A percentile compares a stretch with the other conserved stretches of the same genome.
phyloP scores from a whole-genome alignment of 2,329 filamentous ascomycete genomes.

The Cercospora berteroae region DNA sequence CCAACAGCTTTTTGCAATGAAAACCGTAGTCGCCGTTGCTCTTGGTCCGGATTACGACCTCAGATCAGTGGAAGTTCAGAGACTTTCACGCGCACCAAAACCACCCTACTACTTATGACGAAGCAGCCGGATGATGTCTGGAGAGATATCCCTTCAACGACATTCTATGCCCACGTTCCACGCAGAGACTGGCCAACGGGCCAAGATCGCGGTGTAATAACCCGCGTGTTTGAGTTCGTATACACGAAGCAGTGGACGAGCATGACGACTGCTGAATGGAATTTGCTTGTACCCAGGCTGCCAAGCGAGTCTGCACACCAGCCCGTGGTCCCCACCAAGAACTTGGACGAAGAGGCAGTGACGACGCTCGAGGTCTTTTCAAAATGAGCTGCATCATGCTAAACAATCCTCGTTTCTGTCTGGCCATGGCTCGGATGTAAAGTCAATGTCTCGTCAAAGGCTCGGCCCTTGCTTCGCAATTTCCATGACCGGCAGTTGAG shows the following conservation, averaged over 20 bases:
- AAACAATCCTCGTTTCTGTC: background rate
- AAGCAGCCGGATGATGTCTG: no score
- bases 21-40: no score
- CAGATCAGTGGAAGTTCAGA: no score
- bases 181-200: no score
- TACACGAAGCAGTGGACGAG: background rate
- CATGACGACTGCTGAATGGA: background rate
- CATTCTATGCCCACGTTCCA: no score
- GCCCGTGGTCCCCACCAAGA: background rate
- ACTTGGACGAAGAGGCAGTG: background rate
- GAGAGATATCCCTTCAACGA: no score
- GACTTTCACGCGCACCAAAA: no score
- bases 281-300: background rate
- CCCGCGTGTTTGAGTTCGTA: background rate
- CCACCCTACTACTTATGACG: no score
- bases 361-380: background rate
- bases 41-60: no score
- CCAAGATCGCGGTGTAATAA: background rate
- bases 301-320: background rate
- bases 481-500: no score
- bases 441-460: background rate
- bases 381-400: background rate
- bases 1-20: background rate
- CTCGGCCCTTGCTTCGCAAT: background rate
- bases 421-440: background rate